Evolutionary conservation across 176 grass and related monocot genomes (phyloP).

Genomic region (Lolium multiflorum): DNA sequence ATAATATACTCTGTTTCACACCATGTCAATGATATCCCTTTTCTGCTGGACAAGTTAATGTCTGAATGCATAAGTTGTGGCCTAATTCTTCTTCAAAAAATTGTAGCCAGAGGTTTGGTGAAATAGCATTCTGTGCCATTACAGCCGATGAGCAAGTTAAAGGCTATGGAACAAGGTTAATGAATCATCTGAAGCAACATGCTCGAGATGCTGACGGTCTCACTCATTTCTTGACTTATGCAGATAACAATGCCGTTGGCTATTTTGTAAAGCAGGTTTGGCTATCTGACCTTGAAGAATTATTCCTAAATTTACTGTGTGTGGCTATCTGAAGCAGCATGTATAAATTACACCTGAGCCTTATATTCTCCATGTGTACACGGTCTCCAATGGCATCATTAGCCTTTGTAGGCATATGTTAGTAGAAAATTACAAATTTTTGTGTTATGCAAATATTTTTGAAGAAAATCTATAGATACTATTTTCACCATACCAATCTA

Average conservation of each 20-base stretch:
- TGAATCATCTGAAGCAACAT: slow-evolving; percentile 99
- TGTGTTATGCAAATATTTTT: not conserved
- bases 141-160: slow-evolving; percentile 99
- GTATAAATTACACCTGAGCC: slow-evolving; percentile 3
- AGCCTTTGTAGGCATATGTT: not conserved
- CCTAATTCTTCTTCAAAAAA: slow-evolving; percentile 42
- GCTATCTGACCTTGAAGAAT: slow-evolving; percentile 24
- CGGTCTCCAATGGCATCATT: not conserved
- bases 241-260: slow-evolving; percentile 97
- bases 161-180: slow-evolving; percentile 99
- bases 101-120: slow-evolving; percentile 93
- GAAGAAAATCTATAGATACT: not conserved
- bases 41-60: slow-evolving; percentile 2
- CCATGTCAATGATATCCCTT: slow-evolving; percentile 17
- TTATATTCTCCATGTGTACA: not conserved
- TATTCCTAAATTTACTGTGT: slow-evolving; percentile 6
- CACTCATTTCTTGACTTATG: slow-evolving; percentile 98
- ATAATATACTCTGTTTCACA: not conserved
- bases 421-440: not conserved
- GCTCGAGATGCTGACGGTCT: slow-evolving; percentile 93
- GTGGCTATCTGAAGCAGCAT: not conserved
- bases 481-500: not conserved
- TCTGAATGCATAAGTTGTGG: not conserved
- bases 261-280: slow-evolving; percentile 98
- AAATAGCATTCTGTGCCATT: slow-evolving; percentile 99